Evolutionary conservation across 345 rosid genomes (phyloP).

Genomic region (Syzygium aqueum): DNA sequence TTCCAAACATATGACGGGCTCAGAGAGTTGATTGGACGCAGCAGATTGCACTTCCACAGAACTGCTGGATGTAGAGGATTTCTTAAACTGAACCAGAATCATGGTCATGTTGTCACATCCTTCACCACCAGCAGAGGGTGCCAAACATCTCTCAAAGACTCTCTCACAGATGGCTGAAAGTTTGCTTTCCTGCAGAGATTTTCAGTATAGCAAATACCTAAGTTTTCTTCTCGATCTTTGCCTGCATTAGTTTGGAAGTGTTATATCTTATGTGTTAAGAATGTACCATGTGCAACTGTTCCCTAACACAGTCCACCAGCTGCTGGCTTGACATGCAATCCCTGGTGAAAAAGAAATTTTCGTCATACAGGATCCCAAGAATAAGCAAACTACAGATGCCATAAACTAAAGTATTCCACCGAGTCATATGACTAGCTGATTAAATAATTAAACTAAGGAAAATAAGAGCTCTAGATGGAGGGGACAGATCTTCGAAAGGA

Average conservation of each 20-base stretch:
- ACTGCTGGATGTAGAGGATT: slow-evolving; percentile 12
- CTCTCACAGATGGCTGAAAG: slow-evolving; percentile 78
- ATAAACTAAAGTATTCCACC: not conserved
- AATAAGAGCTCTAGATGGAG: not conserved
- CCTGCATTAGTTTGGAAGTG: not conserved
- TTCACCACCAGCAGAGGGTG: slow-evolving; percentile 89
- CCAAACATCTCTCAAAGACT: slow-evolving; percentile 78
- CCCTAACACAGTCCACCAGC: slow-evolving; percentile 82
- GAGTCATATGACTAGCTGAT: not conserved
- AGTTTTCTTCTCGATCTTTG: not conserved
- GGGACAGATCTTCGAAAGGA: not conserved
- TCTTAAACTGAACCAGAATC: slow-evolving; percentile 88
- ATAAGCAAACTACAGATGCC: not conserved
- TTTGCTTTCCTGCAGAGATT: slow-evolving; percentile 67
- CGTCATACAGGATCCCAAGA: not conserved
- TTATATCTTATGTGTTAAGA: not conserved
- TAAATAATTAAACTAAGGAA: not conserved
- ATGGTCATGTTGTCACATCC: slow-evolving; percentile 99
- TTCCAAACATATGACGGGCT: not conserved
- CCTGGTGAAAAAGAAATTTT: slow-evolving; percentile 28
- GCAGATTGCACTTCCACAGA: not conserved
- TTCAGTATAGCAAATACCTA: not conserved
- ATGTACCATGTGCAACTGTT: slow-evolving; percentile 55
- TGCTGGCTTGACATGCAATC: slow-evolving; percentile 97
- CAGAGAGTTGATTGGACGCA: not conserved